Conservation (phyloP, 345 rosid species). For the Populus euphratica region DNA sequence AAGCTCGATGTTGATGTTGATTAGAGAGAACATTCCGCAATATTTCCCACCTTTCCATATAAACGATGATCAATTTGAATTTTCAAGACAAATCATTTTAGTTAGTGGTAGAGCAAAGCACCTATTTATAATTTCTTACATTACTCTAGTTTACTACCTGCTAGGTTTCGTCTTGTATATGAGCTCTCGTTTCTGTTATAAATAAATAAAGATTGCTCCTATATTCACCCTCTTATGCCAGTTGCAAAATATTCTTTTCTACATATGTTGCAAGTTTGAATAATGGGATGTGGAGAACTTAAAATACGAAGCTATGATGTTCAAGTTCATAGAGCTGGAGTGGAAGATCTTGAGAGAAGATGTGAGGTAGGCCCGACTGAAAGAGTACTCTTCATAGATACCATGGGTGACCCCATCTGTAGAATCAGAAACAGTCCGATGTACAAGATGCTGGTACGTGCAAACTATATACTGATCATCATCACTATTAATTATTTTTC, state of each 20-base stretch:
- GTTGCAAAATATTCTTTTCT: neutral
- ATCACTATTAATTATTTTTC: neutral
- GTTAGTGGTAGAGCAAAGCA: neutral
- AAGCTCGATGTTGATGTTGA: conserved; percentile 30
- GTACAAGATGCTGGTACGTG: conserved; percentile 67
- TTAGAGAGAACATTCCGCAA: conserved; percentile 30
- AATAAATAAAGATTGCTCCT: neutral
- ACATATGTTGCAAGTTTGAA: conserved; percentile 9
- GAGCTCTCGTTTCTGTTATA: neutral
- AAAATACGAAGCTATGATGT: conserved; percentile 56
- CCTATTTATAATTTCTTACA: neutral
- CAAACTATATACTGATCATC: neutral
- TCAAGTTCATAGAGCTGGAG: conserved; percentile 44
- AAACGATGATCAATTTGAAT: conserved; percentile 17
- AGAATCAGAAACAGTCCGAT: conserved; percentile 69
- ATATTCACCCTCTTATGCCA: neutral
- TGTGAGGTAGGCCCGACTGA: conserved; percentile 69
- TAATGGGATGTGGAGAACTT: conserved; percentile 29
- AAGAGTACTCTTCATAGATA: conserved; percentile 60
- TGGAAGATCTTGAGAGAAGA: conserved; percentile 54
- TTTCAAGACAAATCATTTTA: neutral
- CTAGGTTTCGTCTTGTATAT: neutral
- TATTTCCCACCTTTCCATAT: conserved; percentile 19
- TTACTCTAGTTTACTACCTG: neutral
- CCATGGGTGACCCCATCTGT: conserved; percentile 84